These are phyloP conservation scores for Ceratobasidium theobromae DNA, from an alignment of 1,284 basidiomycete genomes.

Conservation along the genomic window DNA sequence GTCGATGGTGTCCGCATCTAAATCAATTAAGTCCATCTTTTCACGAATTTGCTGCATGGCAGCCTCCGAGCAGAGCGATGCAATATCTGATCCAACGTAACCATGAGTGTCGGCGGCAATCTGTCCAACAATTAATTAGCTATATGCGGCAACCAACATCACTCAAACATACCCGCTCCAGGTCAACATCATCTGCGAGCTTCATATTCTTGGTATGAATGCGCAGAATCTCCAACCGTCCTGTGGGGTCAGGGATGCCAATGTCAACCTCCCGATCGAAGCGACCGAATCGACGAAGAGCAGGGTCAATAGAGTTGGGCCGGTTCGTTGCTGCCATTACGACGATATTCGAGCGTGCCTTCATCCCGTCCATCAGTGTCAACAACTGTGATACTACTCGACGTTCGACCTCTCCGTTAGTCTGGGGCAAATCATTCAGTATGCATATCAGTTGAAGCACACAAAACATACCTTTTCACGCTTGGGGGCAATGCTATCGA, in stretches of 20 bases:
- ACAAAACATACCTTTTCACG: slow-evolving; percentile 85
- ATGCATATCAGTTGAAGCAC: background rate
- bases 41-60: slow-evolving; percentile 99
- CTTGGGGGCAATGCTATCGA: slow-evolving; percentile 98
- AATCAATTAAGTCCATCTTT: slow-evolving; percentile 95
- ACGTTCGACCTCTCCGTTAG: slow-evolving; percentile 98
- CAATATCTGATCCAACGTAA: slow-evolving; percentile 98
- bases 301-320: slow-evolving; percentile 98
- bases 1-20: slow-evolving; percentile 94
- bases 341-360: slow-evolving; percentile 97
- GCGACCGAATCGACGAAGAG: slow-evolving; percentile 95
- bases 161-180: slow-evolving; percentile 76
- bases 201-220: slow-evolving; percentile 99
- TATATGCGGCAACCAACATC: background rate
- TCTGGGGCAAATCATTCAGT: slow-evolving; percentile 52
- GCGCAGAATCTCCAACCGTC: slow-evolving; percentile 95
- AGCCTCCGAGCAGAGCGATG: slow-evolving; percentile 93
- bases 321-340: slow-evolving; percentile 99
- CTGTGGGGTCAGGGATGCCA: slow-evolving; percentile 97
- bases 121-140: slow-evolving; percentile 44
- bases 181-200: slow-evolving; percentile 94
- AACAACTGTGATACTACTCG: slow-evolving; percentile 98
- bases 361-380: slow-evolving; percentile 98
- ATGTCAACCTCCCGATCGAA: slow-evolving; percentile 99
- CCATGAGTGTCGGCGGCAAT: slow-evolving; percentile 99